These are phyloP conservation scores for Berberis thunbergii DNA, from an alignment of 164 flowering plant genomes.

Conservation along the genomic window DNA sequence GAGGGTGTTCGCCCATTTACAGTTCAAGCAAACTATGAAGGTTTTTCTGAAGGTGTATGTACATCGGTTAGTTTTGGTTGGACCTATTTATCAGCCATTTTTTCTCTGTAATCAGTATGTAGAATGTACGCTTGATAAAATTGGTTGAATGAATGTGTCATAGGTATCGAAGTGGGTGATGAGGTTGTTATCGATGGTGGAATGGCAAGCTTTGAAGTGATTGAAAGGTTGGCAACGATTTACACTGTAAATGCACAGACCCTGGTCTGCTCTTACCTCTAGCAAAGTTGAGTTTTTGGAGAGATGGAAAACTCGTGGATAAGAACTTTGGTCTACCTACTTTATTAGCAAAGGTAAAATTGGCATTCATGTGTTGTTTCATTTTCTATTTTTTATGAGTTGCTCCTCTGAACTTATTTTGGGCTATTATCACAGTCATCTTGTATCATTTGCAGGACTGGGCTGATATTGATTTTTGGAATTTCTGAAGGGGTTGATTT, in stretches of 20 bases:
- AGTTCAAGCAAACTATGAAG: conserved; percentile 65
- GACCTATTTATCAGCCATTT: neutral
- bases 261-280: conserved; percentile 79
- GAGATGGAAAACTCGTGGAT: conserved; percentile 64
- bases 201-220: conserved; percentile 81
- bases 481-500: conserved; percentile 81
- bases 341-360: conserved; percentile 53
- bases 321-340: conserved; percentile 53
- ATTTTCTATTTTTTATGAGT: neutral
- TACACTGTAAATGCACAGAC: conserved; percentile 70
- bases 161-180: conserved; percentile 75
- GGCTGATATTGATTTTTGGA: conserved; percentile 77
- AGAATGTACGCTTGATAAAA: neutral
- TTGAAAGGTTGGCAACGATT: conserved; percentile 65
- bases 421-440: neutral
- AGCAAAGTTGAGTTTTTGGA: conserved; percentile 86
- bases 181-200: conserved; percentile 88
- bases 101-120: too few relatives aligned
- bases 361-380: neutral
- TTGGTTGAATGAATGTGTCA: conserved; percentile 1
- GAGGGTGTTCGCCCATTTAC: conserved; percentile 63
- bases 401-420: too few relatives aligned
- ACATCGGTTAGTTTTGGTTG: neutral
- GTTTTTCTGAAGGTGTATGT: conserved; percentile 74
- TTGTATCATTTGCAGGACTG: conserved; percentile 50